Evolutionary conservation across 2,329 filamentous ascomycete species (phyloP), one percentile per base, ranked within the genome.

Genomic region (Paracamarosporium sp.): DNA sequence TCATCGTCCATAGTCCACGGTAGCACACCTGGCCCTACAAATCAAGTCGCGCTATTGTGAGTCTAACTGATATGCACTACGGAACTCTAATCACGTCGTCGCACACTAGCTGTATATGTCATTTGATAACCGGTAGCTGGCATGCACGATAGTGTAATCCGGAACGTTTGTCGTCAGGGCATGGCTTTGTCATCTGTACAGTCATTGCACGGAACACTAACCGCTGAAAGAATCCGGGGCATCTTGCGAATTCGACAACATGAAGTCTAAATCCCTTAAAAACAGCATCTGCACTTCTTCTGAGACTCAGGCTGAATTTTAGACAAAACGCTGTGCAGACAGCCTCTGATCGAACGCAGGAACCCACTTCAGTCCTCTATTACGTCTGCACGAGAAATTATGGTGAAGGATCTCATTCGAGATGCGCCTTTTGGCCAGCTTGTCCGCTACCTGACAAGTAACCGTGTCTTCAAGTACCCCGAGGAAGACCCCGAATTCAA

Each of bases 361-460:
- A n/a, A n/a, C n/a, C n/a, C n/a, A n/a, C n/a, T n/a, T n/a, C n/a
- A n/a, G n/a, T n/a, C n/a, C n/a, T n/a, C n/a, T n/a, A n/a, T n/a
- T n/a, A n/a, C n/a, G n/a, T n/a, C n/a, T n/a, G n/a, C n/a, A n/a
- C n/a, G n/a, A 43, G 12, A 13, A 3, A 36, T 1, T 9, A 51
- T 51, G n/a, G 73, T 77, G 72, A 63, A 64, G 22, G 73, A 76
- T 43, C 63, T 77, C 12, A 63, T 81, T 24, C 74, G 80, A 38
- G 81, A 83, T 54, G 77, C 81, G 27, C 74, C 79, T 11, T 76
- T 82, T 46, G 81, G 81, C 53, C 80, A 82, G 64, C 22, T 80
- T 15, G 58, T 83, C n/a, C 77, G 81, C 17, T 77, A 75, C 33
- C 53, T 80, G 15, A 79, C 80, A 3, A 61, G 72, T 1, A 79